Base-by-base conservation (phyloP, 306 rosid species). In the Quercus wislizeni region DNA sequence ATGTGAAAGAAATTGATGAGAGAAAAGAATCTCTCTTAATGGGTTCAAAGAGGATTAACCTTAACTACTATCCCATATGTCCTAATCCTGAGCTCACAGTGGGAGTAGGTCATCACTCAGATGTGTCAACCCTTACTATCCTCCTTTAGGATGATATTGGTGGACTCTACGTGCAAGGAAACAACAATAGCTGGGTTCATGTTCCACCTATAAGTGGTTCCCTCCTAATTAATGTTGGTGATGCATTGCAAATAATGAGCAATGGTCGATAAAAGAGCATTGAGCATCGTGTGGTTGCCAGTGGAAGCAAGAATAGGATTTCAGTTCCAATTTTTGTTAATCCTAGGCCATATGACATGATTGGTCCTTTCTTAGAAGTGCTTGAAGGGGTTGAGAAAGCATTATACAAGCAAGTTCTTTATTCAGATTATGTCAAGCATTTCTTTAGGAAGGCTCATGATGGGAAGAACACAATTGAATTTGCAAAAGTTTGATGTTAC, bases 91-190 rank as follows among this genome's bases (percentile, higher is more conserved):
- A 89, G 41, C 86, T 89, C 2, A 57, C 92, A 0, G 76, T 81
- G 3, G 92, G 90, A 31, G 81, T 87, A 21, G 93, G 96, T 5
- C 89, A 88, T 13, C 93, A 89, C 69, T 91, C 92, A 0, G 89
- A 91, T 59, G 88, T 89, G 33, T 86, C 93, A 23, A 84, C 91
- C 23, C 74, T 89, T 43, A 87, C 93, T 0, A 13, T 91, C 56
- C 93, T 91, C 70, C 84, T 91, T 19, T 90, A 89, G 25, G 96
- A 91, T 13, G 80, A 89, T 17, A 83, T 79, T 1, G 90, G 93
- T 0, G 96, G 92, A 20, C 93, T 91, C 8, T 85, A 84, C 3
- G 88, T 86, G 1, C 69, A 83, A 3, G 74, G 55, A 0, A 71
- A 79, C 11, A 19, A 58, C 0, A 18, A 31, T 0, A 21, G 23